phyloP scores from a whole-genome alignment of 176 grass and related monocot species.

The Alopecurus myosuroides region DNA sequence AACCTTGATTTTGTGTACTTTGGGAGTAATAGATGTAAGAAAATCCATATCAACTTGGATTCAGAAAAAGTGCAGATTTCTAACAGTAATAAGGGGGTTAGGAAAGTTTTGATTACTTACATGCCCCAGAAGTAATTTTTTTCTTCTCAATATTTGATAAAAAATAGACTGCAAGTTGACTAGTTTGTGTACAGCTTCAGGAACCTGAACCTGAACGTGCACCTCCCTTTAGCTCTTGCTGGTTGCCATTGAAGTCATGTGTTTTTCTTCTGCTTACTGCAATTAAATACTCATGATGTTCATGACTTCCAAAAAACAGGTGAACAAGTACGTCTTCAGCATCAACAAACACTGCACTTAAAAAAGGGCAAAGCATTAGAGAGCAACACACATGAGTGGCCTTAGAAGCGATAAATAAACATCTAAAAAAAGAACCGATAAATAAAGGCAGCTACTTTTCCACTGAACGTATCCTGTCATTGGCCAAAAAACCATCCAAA shows the following conservation, averaged over 20 bases:
- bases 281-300: slow-evolving; percentile 25
- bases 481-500: slow-evolving; percentile 29
- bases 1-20: no score
- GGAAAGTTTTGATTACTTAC: no score
- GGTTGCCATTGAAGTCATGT: slow-evolving; percentile 19
- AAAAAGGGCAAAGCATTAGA: slow-evolving; percentile 19
- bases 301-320: slow-evolving; percentile 48
- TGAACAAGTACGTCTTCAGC: slow-evolving; percentile 25
- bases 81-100: no score
- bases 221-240: slow-evolving; percentile 29
- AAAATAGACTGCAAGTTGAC: no score
- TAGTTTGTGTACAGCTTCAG: no score
- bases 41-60: no score
- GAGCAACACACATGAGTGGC: neutral
- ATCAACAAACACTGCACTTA: slow-evolving; percentile 31
- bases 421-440: no score
- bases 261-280: slow-evolving; percentile 36
- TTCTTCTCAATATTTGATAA: no score
- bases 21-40: no score
- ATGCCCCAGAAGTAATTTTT: no score
- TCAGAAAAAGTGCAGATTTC: no score
- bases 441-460: neutral
- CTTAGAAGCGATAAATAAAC: neutral
- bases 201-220: no score
- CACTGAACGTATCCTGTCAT: slow-evolving; percentile 37